Conservation (phyloP, 495 filamentous ascomycete species). For the Xylaria cubensis region DNA sequence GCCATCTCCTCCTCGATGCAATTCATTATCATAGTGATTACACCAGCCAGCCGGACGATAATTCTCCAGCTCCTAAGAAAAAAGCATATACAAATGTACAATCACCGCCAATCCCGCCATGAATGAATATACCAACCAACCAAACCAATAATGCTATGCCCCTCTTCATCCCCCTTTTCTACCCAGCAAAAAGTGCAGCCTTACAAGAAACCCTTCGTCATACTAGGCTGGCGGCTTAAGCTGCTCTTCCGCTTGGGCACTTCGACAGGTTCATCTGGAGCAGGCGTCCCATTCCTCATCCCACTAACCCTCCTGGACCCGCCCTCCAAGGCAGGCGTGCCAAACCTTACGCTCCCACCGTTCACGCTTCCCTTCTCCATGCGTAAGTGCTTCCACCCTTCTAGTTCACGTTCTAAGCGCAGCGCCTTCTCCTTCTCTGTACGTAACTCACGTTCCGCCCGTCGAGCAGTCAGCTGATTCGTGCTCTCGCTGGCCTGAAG, state of each 20-base stretch:
- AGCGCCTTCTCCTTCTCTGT: conserved; percentile 87
- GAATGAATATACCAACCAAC: conserved; percentile 17
- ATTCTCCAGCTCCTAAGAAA: background rate
- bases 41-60: background rate
- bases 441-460: conserved; percentile 86
- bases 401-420: conserved; percentile 85
- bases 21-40: conserved; percentile 18
- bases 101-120: conserved; percentile 7
- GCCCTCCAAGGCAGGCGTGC: conserved; percentile 37
- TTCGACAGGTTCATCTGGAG: conserved; percentile 49
- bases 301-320: conserved; percentile 41
- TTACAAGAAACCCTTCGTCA: conserved; percentile 64
- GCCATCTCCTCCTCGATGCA: background rate
- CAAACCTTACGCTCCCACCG: conserved; percentile 43
- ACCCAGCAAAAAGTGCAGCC: background rate
- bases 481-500: conserved; percentile 84
- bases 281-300: conserved; percentile 38
- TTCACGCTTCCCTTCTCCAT: conserved; percentile 60
- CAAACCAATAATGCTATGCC: conserved; percentile 20
- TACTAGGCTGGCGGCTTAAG: conserved; percentile 56
- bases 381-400: conserved; percentile 79
- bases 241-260: conserved; percentile 63
- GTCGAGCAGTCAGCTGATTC: conserved; percentile 77
- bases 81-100: conserved; percentile 3
- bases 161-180: background rate